Conservation (phyloP, 192 early-diverging fungal genomes). For the Mortierella claussenii region DNA sequence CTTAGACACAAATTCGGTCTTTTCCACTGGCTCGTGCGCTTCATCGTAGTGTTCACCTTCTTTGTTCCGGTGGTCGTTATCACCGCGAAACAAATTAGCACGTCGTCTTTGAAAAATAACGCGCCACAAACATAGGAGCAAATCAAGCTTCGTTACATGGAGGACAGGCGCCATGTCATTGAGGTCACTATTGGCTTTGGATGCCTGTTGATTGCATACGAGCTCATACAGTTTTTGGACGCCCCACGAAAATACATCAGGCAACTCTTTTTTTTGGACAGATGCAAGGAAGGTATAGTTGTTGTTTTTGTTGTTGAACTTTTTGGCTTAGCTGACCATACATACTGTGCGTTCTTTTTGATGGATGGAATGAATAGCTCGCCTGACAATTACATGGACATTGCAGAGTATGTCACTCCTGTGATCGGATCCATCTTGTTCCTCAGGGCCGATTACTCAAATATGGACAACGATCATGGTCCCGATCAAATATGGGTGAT, state of each 20-base stretch:
- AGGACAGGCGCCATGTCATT: conserved; percentile 19
- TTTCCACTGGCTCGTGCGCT: conserved; percentile 22
- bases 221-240: conserved; percentile 29
- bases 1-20: conserved; percentile 49
- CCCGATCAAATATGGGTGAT: conserved; percentile 33
- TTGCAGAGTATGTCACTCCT: conserved; percentile 19
- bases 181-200: conserved; percentile 17
- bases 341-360: too few species aligned
- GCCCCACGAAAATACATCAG: conserved; percentile 26
- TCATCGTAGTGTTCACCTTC: conserved; percentile 16
- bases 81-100: conserved; percentile 20
- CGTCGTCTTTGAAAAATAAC: not conserved
- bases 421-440: conserved; percentile 29
- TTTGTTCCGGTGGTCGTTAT: conserved; percentile 29
- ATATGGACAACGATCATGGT: not conserved
- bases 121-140: too few species aligned
- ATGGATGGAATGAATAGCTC: conserved; percentile 15
- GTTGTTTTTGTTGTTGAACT: too few species aligned
- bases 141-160: not conserved
- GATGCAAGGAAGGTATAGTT: not conserved
- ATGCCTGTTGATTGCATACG: conserved; percentile 13
- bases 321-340: too few species aligned
- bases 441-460: not conserved
- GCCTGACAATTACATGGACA: conserved; percentile 42
- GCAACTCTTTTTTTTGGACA: conserved; percentile 11